Percentiles rank a stretch among this genome's conserved stretches.
These are phyloP conservation scores for Euphrasia arctica DNA, from an alignment of 305 asterid species.

Conservation along the genomic window DNA sequence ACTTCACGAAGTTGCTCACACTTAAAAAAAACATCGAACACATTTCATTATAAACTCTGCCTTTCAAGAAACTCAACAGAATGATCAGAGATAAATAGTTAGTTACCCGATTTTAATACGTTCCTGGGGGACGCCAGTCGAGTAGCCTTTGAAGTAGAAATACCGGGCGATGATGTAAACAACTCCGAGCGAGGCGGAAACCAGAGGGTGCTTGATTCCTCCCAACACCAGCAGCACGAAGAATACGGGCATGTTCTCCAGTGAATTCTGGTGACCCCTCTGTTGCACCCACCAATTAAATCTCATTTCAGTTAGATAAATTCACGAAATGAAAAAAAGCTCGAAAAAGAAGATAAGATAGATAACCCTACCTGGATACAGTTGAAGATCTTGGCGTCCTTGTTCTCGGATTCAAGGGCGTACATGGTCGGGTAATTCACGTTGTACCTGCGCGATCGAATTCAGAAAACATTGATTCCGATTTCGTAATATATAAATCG, in stretches of 20 bases:
- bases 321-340: no score
- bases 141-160: constrained; percentile 84
- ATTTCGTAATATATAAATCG: no score
- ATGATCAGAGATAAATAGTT: neutral
- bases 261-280: constrained; percentile 97
- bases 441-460: constrained; percentile 48
- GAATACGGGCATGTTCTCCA: constrained; percentile 76
- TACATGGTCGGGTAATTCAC: constrained; percentile 75
- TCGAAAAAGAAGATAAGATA: no score
- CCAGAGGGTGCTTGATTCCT: constrained; percentile 67
- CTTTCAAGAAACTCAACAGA: neutral
- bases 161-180: constrained; percentile 44
- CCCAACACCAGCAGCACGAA: constrained; percentile 66
- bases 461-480: no score
- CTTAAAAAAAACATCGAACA: neutral
- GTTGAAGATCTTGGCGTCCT: constrained; percentile 77
- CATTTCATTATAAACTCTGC: neutral
- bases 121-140: constrained; percentile 67
- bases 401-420: constrained; percentile 75
- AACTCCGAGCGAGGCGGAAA: constrained; percentile 56
- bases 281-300: constrained; percentile 31
- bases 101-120: constrained; percentile 64
- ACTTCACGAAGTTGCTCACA: neutral
- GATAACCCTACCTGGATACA: constrained; percentile 62
- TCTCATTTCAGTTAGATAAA: neutral